Conservation (phyloP, 164 flowering plant genomes). For the Nymphaea thermarum region DNA sequence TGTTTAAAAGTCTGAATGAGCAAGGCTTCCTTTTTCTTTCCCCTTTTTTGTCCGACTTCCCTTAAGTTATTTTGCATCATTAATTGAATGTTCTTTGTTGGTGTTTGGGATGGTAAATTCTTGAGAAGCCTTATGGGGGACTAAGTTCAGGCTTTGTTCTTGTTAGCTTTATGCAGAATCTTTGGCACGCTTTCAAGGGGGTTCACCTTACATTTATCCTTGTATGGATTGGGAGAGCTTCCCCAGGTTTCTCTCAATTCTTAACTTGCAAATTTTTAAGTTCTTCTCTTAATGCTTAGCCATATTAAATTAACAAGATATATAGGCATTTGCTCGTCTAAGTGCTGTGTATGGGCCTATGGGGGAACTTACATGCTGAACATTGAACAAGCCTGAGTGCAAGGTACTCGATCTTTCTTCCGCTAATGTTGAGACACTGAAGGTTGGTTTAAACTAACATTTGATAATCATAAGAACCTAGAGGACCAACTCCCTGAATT, state of each 20-base stretch:
- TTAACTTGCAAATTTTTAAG: not conserved
- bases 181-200: conserved; percentile 83
- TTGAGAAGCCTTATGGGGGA: too few species aligned
- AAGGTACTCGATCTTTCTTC: conserved; percentile 89
- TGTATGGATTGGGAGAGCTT: conserved; percentile 88
- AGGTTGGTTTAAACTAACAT: conserved; percentile 20
- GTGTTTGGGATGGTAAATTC: too few species aligned
- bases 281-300: too few species aligned
- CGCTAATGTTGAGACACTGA: conserved; percentile 93
- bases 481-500: not conserved
- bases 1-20: too few species aligned
- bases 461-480: too few species aligned
- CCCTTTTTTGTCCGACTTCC: too few species aligned
- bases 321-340: conserved; percentile 98
- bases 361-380: conserved; percentile 97
- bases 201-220: conserved; percentile 94
- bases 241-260: conserved; percentile 65
- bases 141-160: not conserved
- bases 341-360: conserved; percentile 99
- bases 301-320: conserved; percentile 39
- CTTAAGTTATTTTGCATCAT: too few species aligned
- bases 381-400: conserved; percentile 93
- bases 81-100: too few species aligned
- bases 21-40: too few species aligned
- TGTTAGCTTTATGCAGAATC: conserved; percentile 85